A percentile compares a stretch with the other conserved stretches of the same genome.
Evolutionary conservation across 2,329 filamentous ascomycete species (phyloP).

Genomic region (Salinomyces thailandicus): DNA sequence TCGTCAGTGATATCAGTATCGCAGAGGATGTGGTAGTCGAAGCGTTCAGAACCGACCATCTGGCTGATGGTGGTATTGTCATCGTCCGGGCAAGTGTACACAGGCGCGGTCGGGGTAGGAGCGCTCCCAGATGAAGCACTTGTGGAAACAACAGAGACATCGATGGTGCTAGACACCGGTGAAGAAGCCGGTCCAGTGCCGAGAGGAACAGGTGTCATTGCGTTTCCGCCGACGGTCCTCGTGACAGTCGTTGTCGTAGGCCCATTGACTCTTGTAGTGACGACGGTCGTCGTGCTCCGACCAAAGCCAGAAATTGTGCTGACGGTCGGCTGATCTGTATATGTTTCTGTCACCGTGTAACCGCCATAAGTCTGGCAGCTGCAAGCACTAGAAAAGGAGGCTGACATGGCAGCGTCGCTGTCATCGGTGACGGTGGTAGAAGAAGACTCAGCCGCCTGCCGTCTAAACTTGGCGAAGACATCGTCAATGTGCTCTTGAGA

Average conservation of each 20-base stretch:
- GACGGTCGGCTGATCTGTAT: conserved; percentile 15
- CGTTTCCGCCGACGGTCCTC: not conserved
- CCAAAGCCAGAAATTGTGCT: conserved; percentile 13
- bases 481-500: conserved; percentile 6
- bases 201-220: not conserved
- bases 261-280: conserved; percentile 6
- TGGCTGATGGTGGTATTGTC: conserved; percentile 23
- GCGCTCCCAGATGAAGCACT: not conserved
- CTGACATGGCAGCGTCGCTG: conserved; percentile 11
- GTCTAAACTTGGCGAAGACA: conserved; percentile 13
- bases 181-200: not conserved
- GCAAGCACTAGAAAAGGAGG: conserved; percentile 25
- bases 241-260: conserved; percentile 12
- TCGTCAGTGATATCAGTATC: conserved; percentile 22
- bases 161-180: conserved; percentile 2
- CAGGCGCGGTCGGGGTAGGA: conserved; percentile 18
- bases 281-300: conserved; percentile 13
- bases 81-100: conserved; percentile 24
- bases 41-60: conserved; percentile 22
- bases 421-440: conserved; percentile 5
- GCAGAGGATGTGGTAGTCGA: conserved; percentile 26
- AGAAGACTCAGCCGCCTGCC: conserved; percentile 8
- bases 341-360: conserved; percentile 19
- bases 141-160: conserved; percentile 1
- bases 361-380: conserved; percentile 18